phyloP scores from a whole-genome alignment of 2,329 filamentous ascomycete genomes.

The Mariannaea sp. region DNA sequence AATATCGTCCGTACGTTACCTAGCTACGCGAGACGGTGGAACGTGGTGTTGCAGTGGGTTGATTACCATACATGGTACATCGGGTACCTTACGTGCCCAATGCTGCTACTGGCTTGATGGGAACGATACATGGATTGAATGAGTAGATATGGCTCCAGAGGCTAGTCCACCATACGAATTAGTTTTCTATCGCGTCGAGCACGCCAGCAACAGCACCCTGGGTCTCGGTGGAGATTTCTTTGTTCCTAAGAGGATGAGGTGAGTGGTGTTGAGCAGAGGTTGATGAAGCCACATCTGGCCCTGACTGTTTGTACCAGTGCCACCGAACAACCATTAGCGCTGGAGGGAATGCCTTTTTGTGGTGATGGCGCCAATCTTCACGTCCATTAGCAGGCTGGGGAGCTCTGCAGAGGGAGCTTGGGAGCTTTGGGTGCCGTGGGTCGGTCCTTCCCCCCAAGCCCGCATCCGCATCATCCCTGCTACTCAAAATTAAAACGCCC shows the following conservation, averaged over 20 bases:
- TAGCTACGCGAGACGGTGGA: conserved; percentile 1
- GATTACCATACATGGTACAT: too few relatives aligned
- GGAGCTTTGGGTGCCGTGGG: conserved; percentile 2
- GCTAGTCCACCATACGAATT: too few relatives aligned
- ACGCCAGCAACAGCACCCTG: conserved; percentile 10
- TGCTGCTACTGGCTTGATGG: too few relatives aligned
- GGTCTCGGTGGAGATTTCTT: conserved; percentile 4
- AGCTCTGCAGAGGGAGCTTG: conserved; percentile 10
- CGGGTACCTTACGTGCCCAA: too few relatives aligned
- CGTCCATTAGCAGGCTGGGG: conserved; percentile 21
- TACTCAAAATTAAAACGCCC: conserved; percentile 39
- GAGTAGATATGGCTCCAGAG: too few relatives aligned
- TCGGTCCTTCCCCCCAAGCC: too few relatives aligned
- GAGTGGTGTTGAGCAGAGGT: not conserved
- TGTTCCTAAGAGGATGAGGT: conserved; percentile 1
- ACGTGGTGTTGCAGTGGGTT: conserved; percentile 8
- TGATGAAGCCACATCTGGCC: not conserved
- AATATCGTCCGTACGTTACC: too few relatives aligned
- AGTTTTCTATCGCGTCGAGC: too few relatives aligned
- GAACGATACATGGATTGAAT: too few relatives aligned
- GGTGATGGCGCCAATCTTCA: conserved; percentile 22
- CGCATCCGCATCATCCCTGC: conserved; percentile 35
- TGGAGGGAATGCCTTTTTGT: conserved; percentile 18
- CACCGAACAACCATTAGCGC: not conserved
- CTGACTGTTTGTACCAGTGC: not conserved